Evolutionary conservation across 1,284 basidiomycete species (phyloP).

Genomic region (Ceratobasidium papillatum): DNA sequence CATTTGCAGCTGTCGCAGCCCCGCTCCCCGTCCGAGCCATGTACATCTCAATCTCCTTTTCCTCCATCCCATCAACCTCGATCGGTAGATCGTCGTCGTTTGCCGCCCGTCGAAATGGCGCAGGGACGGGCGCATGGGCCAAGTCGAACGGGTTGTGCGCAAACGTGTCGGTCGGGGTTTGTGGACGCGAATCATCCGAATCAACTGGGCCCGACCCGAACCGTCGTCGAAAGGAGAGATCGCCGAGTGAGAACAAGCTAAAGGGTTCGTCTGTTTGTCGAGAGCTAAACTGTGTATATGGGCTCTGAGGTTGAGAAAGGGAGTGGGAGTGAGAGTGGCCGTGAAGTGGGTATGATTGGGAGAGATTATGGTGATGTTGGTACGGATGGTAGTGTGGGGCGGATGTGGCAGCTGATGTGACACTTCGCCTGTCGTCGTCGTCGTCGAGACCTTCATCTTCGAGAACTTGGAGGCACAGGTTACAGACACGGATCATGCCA

Average conservation of each 20-base stretch:
- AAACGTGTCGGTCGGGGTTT: slow-evolving; percentile 54
- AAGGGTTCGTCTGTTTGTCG: slow-evolving; percentile 77
- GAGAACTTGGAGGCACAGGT: slow-evolving; percentile 91
- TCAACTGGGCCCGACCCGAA: slow-evolving; percentile 3
- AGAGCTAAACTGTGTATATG: slow-evolving; percentile 87
- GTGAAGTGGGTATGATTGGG: slow-evolving; percentile 51
- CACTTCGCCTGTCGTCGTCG: slow-evolving; percentile 76
- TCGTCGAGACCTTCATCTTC: slow-evolving; percentile 80
- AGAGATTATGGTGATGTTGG: slow-evolving; percentile 58
- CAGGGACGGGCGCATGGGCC: slow-evolving; percentile 61
- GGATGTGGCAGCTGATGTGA: slow-evolving; percentile 68
- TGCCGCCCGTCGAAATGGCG: slow-evolving; percentile 82
- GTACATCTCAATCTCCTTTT: slow-evolving; percentile 31
- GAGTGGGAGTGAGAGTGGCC: slow-evolving; percentile 46
- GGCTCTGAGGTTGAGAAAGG: slow-evolving; percentile 67
- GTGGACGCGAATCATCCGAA: slow-evolving; percentile 58
- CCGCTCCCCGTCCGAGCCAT: slow-evolving; percentile 6
- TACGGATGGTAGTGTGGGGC: slow-evolving; percentile 60
- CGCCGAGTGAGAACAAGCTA: slow-evolving; percentile 80
- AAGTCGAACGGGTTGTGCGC: slow-evolving; percentile 56
- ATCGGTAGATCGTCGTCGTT: slow-evolving; percentile 73
- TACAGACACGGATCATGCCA: slow-evolving; percentile 92
- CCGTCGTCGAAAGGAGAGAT: slow-evolving; percentile 54
- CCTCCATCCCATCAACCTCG: slow-evolving; percentile 8
- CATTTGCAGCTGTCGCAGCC: neutral